Percentiles rank a stretch among this genome's conserved stretches.
These are phyloP conservation scores for Arachis monticola DNA, from an alignment of 331 rosid genomes.

Conservation along the genomic window DNA sequence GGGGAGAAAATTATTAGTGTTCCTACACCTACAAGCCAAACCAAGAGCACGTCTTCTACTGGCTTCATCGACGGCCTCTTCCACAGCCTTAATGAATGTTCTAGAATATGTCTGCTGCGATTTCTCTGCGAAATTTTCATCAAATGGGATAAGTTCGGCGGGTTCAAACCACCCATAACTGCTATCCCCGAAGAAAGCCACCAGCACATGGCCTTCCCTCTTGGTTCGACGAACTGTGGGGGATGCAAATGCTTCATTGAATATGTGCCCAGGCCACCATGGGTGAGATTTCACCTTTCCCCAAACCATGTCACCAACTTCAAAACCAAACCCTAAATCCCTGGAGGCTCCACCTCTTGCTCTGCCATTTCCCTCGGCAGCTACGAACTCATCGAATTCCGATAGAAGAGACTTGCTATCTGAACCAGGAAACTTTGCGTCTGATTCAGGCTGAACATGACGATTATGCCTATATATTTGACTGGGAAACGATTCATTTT, in stretches of 20 bases:
- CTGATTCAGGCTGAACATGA: background rate
- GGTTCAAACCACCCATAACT: constrained; percentile 99
- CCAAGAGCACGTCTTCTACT: constrained; percentile 79
- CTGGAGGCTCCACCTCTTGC: constrained; percentile 53
- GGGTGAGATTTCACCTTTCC: constrained; percentile 99
- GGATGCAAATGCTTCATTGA: constrained; percentile 71
- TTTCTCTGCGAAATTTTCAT: constrained; percentile 69
- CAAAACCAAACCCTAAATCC: constrained; percentile 69
- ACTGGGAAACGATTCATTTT: constrained; percentile 20
- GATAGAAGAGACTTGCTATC: constrained; percentile 57
- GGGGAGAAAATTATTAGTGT: constrained; percentile 53
- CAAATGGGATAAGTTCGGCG: constrained; percentile 79
- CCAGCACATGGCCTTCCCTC: constrained; percentile 84
- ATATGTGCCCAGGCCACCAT: constrained; percentile 99
- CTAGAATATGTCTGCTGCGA: constrained; percentile 69
- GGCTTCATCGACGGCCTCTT: constrained; percentile 89
- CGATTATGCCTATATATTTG: background rate
- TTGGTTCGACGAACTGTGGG: constrained; percentile 71
- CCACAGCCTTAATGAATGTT: constrained; percentile 77
- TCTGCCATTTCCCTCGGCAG: constrained; percentile 62
- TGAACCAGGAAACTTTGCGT: constrained; percentile 23
- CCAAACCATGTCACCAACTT: constrained; percentile 95
- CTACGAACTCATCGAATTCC: constrained; percentile 71
- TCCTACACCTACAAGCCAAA: constrained; percentile 78
- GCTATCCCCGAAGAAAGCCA: constrained; percentile 94